Evolutionary conservation across 1,139 yeast species (phyloP), one percentile per base, ranked within the genome.

Genomic region (Debaryomyces fabryi): DNA sequence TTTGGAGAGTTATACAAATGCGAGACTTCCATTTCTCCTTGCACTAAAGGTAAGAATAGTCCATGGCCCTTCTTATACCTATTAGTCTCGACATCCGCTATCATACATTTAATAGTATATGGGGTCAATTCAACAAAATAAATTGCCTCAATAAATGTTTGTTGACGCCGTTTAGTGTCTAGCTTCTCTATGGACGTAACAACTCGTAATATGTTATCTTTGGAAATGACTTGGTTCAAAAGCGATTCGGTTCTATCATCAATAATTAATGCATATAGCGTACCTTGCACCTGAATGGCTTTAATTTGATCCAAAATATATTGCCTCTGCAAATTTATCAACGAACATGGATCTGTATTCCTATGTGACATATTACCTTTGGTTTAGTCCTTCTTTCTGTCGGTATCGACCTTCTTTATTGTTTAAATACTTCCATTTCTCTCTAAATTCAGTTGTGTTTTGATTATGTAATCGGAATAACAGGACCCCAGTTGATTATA

Each of bases 161-260:
- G 76, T 48, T 62, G 68, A 37, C 69, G 63, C 42, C 79, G 58
- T 32, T 59, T 61, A 20, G 61, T 67, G 51, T 73, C 79, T 15
- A 76, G 59, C 53, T 62, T 62, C 49, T 76, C 81, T 10, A 76
- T 61, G 3, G 76, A 65, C 2, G 80, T 71, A 6, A 76, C 80
- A 12, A 75, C 59, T 37, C 81, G 59, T 12, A 76, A 59, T 36
- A 76, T 55, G 37, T 64, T 68, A 37, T 71, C 78, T 52, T 74
- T 74, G 42, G 69, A 55, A 15, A 74, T 52, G 25, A 74, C 72
- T 45, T 64, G 65, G 49, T 64, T 64, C 43, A 76, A 50, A n/a
- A 70, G 57, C 4, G 67, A 46, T 56, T 74, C 77, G 24, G 74
- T 68, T 36, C 63, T 61, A 30, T 65, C 69, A 53, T 76, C 81